Evolutionary conservation across 2,329 filamentous ascomycete genomes (phyloP), one percentile per base, ranked within the genome.

Genomic region (Immersiporthe knoxdaviesiana): DNA sequence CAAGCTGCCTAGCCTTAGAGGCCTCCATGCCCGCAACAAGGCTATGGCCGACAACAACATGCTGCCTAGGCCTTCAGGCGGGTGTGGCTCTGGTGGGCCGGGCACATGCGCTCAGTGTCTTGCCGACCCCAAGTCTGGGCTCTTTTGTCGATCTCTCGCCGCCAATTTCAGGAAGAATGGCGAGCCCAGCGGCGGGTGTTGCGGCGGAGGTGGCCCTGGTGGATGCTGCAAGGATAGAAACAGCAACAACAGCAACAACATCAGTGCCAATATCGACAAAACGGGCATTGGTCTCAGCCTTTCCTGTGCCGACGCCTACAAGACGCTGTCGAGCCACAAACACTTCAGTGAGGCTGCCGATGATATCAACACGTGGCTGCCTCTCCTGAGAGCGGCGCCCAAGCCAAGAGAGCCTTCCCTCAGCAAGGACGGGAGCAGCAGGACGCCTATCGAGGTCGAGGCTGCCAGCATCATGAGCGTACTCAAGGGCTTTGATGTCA

Each of bases 391-490:
- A 76, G 90, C 90, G 24, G 84, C 85, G 0, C 85, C 84, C 2
- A 72, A 74, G 74, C 76, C 63, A 75, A 81, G 52, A 71, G 80
- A 68, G 74, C 77, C 50, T 70, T 76, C 32, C 74, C 35, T 71
- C 1, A 61, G 69, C 8, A 69, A 69, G 67, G 68, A 73, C 67
- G 73, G 80, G 80, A 64, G 76, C 77, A 67, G 78, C 77, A 66
- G 79, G 39, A 68, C 81, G 71, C 89, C 91, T 1, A 89, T 94
- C 74, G 92, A 94, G 77, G 91, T 94, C 21, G 92, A 94, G 79
- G 91, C 92, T 8, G 92, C 92, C 0, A 94, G 91, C 78, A 93
- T 94, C 67, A 94, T 94, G 92, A 91, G 90, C 56, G 92, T 94
- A n/a, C 80, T 94, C 70, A 92, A 92, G 78, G 90, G 92, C 72